Evolutionary conservation across 148 eudicot species (phyloP), one percentile per base, ranked within the genome.

Genomic region (Vaccinium vitisidaea): DNA sequence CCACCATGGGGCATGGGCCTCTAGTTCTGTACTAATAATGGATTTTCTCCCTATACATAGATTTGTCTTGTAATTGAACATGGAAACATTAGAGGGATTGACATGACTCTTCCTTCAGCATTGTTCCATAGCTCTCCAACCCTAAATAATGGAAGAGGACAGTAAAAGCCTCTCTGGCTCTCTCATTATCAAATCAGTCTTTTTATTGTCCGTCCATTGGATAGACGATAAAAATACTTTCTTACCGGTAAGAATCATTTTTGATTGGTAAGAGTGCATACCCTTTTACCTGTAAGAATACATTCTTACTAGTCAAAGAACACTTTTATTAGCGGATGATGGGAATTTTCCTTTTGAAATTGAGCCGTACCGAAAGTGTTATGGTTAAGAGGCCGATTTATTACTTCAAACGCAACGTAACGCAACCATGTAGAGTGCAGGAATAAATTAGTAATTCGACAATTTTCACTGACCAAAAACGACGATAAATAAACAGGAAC

Each of bases 61-160:
- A 54, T 32, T 83, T 27, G 49, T 19, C 75, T 21, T 53, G 77
- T 53, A 11, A 75, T 19, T 54, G 23, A 5, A 78, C 58, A 25
- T 25, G 73, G 73, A 32, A 32, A 69, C 74, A 69, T 27, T 27
- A 67, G 15, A n/a, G 70, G 70, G 70, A 63, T n/a, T 48, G 23
- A 21, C 39, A 49, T 25, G 73, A 77, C 63, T 69, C 39, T 78
- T 58, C 54, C 80, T 77, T 77, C 81, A 71, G 74, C 77, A 67
- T 85, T 87, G 84, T 83, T 82, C 46, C 65, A 3, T 65, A 23
- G 70, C 46, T 53, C 46, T 53, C 77, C 46, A 6, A 71, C 76
- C 48, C 73, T 43, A 69, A 27, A 25, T 67, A 67, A 25, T 9
- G 32, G 14, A 67, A 10, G 71, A 61, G 23, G 1, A 19, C 5